phyloP scores from a whole-genome alignment of 768 basidiomycete species.

The Boletus rex-veris region DNA sequence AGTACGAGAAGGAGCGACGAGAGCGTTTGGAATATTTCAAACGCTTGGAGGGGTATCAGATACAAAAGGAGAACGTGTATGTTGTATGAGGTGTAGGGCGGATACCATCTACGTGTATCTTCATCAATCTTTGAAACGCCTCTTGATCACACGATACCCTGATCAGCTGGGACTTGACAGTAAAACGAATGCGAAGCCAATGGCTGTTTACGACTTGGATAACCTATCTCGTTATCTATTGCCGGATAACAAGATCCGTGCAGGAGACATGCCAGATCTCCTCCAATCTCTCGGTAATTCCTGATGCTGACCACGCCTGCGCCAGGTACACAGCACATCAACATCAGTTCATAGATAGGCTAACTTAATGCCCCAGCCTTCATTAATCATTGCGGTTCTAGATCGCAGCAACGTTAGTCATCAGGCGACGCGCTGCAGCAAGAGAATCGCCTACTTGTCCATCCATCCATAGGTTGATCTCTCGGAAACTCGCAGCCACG shows the following conservation, averaged over 20 bases:
- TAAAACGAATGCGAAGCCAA: too few relatives aligned
- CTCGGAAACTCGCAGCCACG: not conserved
- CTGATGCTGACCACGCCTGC: too few relatives aligned
- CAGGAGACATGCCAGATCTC: too few relatives aligned
- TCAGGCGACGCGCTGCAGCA: not conserved
- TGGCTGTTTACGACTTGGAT: too few relatives aligned
- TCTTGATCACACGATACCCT: too few relatives aligned
- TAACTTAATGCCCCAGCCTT: too few relatives aligned
- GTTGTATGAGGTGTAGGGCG: conserved; percentile 39
- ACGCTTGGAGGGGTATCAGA: conserved; percentile 47
- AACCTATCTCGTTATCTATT: too few relatives aligned
- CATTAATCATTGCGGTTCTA: not conserved
- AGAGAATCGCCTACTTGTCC: not conserved
- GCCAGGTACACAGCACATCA: too few relatives aligned
- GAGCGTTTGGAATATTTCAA: conserved; percentile 54
- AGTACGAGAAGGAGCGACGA: conserved; percentile 44
- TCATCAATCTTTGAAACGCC: not conserved
- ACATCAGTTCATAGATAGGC: too few relatives aligned
- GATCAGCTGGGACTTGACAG: too few relatives aligned
- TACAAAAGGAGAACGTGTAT: conserved; percentile 58
- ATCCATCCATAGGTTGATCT: not conserved
- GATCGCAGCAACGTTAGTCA: not conserved
- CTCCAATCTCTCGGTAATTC: too few relatives aligned
- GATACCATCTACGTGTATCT: conserved; percentile 16
- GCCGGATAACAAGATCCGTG: too few relatives aligned